Evolutionary conservation across 192 early-diverging fungal species (phyloP), one percentile per base, ranked within the genome.

Genomic region (Backusella sp.): DNA sequence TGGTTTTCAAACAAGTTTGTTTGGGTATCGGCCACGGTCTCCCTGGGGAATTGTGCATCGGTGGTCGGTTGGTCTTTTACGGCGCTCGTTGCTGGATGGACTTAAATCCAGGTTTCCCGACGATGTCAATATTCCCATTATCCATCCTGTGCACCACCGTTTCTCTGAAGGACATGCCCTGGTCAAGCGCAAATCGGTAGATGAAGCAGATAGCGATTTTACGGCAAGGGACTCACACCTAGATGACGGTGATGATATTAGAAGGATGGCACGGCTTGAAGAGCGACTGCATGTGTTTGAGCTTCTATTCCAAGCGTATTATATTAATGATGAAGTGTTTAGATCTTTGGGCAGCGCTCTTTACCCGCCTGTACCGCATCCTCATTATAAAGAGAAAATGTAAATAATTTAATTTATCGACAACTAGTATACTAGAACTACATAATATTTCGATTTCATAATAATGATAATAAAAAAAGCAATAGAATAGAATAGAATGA

Each of bases 31-130:
- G 14, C 76, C 76, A 0, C 35, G 76, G 4, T 72, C 70, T 21
- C 76, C 76, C 23, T 72, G 70, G 76, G 76, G 76, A 2, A 52
- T 77, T 4, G 52, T 73, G 11, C 70, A 77, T 77, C 70, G 76
- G 11, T 72, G 52, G 76, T 72, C 70, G 6, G 42, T 77, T 26
- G 70, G 70, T 9, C 36, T 62, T 8, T 66, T 72, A 32, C 6
- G 70, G 36, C 53, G 70, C 1, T 77, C 76, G 17, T 7, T 77
- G 8, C 21, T 71, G 2, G 30, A 42, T 32, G 67, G 56, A 8
- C 36, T 77, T 8, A 70, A 41, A 71, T 59, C 26, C 52, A 49
- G 26, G 7, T 72, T 72, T 56, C n/a, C 39, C n/a, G n/a, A 35
- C 0, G 28, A 23, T 11, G 56, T 41, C 4, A 36, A 35, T 68